These are phyloP conservation scores for Colletotrichum limetticola DNA, from an alignment of 2,329 filamentous ascomycete genomes.

Conservation along the genomic window DNA sequence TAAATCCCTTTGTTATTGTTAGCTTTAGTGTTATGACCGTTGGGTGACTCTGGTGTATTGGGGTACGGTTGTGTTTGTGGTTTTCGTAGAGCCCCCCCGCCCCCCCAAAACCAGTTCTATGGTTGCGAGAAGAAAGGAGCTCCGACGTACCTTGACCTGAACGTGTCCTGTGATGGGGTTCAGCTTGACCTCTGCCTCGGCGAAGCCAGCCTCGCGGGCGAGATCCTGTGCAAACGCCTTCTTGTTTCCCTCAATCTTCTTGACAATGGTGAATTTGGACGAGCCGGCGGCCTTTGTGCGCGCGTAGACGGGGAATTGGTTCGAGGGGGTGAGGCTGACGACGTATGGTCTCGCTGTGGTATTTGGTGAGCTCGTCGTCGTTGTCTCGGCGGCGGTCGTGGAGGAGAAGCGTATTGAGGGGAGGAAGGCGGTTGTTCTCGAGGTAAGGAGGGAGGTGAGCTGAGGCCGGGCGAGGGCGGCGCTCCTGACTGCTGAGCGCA, in stretches of 20 bases:
- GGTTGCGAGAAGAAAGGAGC: not conserved
- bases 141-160: conserved; percentile 71
- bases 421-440: conserved; percentile 14
- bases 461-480: conserved; percentile 3
- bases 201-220: conserved; percentile 65
- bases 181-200: conserved; percentile 62
- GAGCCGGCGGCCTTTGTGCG: conserved; percentile 80
- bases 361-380: conserved; percentile 33
- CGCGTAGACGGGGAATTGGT: conserved; percentile 82
- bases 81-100: too few species aligned
- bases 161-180: conserved; percentile 78
- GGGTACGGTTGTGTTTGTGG: too few species aligned
- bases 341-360: conserved; percentile 67
- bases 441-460: not conserved
- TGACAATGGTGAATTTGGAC: conserved; percentile 77
- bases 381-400: conserved; percentile 14
- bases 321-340: conserved; percentile 76
- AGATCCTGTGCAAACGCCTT: conserved; percentile 73
- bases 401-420: conserved; percentile 29
- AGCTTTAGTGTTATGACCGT: too few species aligned
- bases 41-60: too few species aligned
- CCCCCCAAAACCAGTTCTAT: not conserved
- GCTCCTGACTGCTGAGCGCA: conserved; percentile 11
- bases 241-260: conserved; percentile 82
- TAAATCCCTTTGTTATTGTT: too few species aligned